phyloP scores from a whole-genome alignment of 2,329 filamentous ascomycete genomes.

The Sporothrix dimorphospora region DNA sequence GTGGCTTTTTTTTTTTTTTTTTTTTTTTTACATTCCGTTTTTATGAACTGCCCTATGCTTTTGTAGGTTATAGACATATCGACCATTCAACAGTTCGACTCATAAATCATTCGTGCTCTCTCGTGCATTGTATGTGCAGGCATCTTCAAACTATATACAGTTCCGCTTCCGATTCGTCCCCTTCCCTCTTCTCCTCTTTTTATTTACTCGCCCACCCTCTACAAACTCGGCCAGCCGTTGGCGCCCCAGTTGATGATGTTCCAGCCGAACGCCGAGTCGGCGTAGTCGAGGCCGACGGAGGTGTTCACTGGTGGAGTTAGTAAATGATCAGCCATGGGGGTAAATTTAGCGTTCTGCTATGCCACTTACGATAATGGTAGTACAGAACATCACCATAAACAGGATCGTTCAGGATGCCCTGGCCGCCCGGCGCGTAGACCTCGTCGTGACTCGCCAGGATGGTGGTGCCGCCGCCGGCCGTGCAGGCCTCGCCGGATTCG shows the following conservation, averaged over 20 bases:
- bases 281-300: conserved; percentile 18
- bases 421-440: conserved; percentile 66
- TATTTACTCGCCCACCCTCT: background rate
- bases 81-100: no score
- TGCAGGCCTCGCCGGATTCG: conserved; percentile 55
- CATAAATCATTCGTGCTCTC: no score
- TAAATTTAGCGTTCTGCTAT: no score
- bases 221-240: conserved; percentile 23
- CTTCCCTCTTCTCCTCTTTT: no score
- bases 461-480: conserved; percentile 58
- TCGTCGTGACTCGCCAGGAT: conserved; percentile 60
- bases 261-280: conserved; percentile 20
- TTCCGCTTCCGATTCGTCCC: no score
- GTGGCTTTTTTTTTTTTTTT: no score
- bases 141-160: no score
- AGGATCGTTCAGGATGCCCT: conserved; percentile 59
- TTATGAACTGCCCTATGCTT: no score
- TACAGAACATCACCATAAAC: conserved; percentile 54
- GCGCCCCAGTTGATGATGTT: conserved; percentile 23
- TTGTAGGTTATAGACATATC: no score
- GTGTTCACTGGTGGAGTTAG: conserved; percentile 16
- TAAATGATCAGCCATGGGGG: no score
- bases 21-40: no score
- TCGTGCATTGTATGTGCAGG: no score
- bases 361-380: conserved; percentile 66